A percentile compares a stretch with the other conserved stretches of the same genome.
Conservation (phyloP, 202 grass and related monocot genomes). For the Panicum virgatum region DNA sequence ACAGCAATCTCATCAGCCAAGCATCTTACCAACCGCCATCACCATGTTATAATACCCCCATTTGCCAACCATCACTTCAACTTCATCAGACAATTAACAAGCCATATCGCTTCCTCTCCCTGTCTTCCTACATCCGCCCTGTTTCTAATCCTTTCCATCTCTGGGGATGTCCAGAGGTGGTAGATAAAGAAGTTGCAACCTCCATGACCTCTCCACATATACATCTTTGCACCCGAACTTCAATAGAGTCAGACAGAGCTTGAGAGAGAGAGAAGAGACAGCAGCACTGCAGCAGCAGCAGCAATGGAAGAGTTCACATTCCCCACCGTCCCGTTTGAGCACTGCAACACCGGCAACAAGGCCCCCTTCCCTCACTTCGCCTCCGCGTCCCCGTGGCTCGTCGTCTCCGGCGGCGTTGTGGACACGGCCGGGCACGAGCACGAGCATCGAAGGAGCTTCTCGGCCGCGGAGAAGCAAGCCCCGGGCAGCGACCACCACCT, state of each 20-base stretch:
- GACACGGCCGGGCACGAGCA: constrained; percentile 17
- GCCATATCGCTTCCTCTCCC: neutral
- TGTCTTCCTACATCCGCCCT: neutral
- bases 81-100: constrained; percentile 37
- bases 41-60: constrained; percentile 37
- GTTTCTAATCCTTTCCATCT: constrained; percentile 5
- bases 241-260: neutral
- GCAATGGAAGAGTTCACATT: constrained; percentile 88
- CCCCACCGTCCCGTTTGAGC: constrained; percentile 48
- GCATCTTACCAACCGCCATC: constrained; percentile 47
- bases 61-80: constrained; percentile 40
- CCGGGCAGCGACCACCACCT: neutral
- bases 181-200: constrained; percentile 61
- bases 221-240: neutral
- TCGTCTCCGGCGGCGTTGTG: constrained; percentile 23
- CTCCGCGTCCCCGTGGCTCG: constrained; percentile 64
- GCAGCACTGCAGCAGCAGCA: neutral
- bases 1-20: constrained; percentile 44
- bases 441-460: constrained; percentile 42
- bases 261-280: neutral
- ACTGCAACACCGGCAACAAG: constrained; percentile 38
- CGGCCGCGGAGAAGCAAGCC: constrained; percentile 27
- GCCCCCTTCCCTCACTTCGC: constrained; percentile 57
- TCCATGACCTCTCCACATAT: constrained; percentile 35
- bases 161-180: constrained; percentile 27